A percentile compares a stretch with the other conserved stretches of the same genome.
phyloP scores from a whole-genome alignment of 139 green algal genomes.

The Tetradesmus lagerheimii region DNA sequence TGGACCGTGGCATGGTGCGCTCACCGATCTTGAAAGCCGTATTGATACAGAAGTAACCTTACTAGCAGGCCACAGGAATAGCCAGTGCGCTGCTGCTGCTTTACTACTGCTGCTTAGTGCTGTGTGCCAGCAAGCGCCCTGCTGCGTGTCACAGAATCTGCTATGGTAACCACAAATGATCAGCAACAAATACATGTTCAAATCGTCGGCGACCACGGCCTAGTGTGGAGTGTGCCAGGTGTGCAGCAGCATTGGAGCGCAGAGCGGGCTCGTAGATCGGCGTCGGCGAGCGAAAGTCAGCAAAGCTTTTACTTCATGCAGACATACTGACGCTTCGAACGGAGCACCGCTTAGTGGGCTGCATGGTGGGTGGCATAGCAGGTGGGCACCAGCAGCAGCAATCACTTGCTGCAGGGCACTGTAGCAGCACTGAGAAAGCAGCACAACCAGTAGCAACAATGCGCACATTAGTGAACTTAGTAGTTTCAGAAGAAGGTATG shows the following conservation, averaged over 20 bases:
- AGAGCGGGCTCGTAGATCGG: neutral
- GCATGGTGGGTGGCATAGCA: slow-evolving; percentile 65
- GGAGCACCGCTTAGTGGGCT: slow-evolving; percentile 56
- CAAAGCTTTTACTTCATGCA: neutral
- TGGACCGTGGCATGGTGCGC: no score
- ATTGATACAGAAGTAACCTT: neutral
- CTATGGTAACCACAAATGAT: neutral
- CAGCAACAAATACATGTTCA: neutral
- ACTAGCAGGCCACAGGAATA: no score
- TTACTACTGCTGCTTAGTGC: neutral
- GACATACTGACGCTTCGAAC: slow-evolving; percentile 55
- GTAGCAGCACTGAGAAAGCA: neutral
- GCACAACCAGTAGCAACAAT: neutral
- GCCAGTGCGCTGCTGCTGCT: neutral
- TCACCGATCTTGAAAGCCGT: no score
- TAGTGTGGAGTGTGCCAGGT: slow-evolving; percentile 37
- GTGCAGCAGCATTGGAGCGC: neutral
- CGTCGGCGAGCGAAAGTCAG: neutral
- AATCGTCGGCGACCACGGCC: slow-evolving; percentile 8
- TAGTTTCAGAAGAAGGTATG: no score
- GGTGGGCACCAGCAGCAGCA: neutral
- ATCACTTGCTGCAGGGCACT: neutral
- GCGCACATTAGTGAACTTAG: neutral
- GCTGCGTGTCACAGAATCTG: no score
- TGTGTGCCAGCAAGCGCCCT: neutral